Percentiles rank a stretch among this genome's conserved stretches.
Conservation (phyloP, 1,139 yeast genomes). For the Meyerozyma smithsonii region DNA sequence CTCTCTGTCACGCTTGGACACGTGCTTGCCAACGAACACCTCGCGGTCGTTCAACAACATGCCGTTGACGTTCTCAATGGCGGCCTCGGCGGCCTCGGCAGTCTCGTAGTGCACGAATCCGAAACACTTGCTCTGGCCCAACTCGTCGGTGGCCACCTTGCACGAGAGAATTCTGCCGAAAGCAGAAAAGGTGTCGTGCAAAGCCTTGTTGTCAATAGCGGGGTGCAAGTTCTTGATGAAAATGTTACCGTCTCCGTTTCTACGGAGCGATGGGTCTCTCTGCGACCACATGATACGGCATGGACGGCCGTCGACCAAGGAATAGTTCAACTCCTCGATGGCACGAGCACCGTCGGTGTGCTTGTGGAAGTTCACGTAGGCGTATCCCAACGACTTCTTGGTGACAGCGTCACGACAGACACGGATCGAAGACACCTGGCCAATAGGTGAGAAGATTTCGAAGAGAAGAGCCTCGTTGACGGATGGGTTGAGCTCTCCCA, state of each 20-base stretch:
- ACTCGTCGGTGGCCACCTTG: conserved; percentile 94
- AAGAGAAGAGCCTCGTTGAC: conserved; percentile 94
- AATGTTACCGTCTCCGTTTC: conserved; percentile 94
- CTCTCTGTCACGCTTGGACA: conserved; percentile 92
- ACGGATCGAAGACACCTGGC: conserved; percentile 94
- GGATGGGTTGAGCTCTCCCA: conserved; percentile 91
- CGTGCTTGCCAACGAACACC: conserved; percentile 94
- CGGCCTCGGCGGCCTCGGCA: conserved; percentile 89
- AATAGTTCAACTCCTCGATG: conserved; percentile 91
- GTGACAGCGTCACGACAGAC: conserved; percentile 99
- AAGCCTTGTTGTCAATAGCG: conserved; percentile 97
- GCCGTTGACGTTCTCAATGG: conserved; percentile 97
- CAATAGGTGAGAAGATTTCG: conserved; percentile 92
- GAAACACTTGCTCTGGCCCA: conserved; percentile 90
- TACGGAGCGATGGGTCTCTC: conserved; percentile 95
- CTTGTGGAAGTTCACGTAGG: conserved; percentile 94
- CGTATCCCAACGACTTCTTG: conserved; percentile 96
- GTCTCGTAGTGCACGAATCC: conserved; percentile 98
- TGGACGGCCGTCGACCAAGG: conserved; percentile 91
- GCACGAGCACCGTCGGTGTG: conserved; percentile 91
- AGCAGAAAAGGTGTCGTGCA: conserved; percentile 96
- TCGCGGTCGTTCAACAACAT: conserved; percentile 97
- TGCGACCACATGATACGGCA: conserved; percentile 99
- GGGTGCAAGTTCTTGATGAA: conserved; percentile 98
- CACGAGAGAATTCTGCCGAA: conserved; percentile 95